These are phyloP conservation scores for Oryza punctata DNA, from an alignment of 176 grass and related monocot genomes.

Conservation along the genomic window DNA sequence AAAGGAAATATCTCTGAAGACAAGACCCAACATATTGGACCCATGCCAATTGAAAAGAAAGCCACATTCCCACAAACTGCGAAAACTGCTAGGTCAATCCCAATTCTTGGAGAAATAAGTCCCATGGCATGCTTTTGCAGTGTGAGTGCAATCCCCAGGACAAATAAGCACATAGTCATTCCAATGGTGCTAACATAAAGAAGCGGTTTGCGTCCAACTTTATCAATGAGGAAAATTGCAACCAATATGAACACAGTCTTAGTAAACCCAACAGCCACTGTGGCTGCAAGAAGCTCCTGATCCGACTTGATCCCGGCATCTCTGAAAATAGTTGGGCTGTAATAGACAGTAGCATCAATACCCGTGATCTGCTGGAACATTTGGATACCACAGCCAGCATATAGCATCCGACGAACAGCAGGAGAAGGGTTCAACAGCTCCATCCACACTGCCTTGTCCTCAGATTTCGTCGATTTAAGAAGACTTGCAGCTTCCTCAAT, in stretches of 20 bases:
- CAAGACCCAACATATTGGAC: conserved; percentile 93
- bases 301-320: conserved; percentile 86
- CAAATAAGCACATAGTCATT: conserved; percentile 83
- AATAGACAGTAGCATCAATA: conserved; percentile 94
- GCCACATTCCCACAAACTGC: conserved; percentile 89
- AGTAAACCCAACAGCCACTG: conserved; percentile 79
- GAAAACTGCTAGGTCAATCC: conserved; percentile 71
- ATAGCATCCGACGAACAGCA: conserved; percentile 64
- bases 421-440: conserved; percentile 80
- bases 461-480: conserved; percentile 47
- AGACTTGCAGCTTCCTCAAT: conserved; percentile 71
- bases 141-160: conserved; percentile 60
- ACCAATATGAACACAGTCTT: conserved; percentile 89
- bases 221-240: conserved; percentile 89
- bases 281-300: conserved; percentile 78
- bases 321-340: conserved; percentile 82
- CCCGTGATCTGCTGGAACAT: conserved; percentile 91
- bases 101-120: conserved; percentile 54
- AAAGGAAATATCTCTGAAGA: conserved; percentile 90
- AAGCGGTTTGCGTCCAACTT: conserved; percentile 82
- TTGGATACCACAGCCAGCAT: conserved; percentile 78
- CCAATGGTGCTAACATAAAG: conserved; percentile 90
- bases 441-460: conserved; percentile 78
- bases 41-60: conserved; percentile 92
- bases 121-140: conserved; percentile 44